Conservation (phyloP, 495 filamentous ascomycete species). For the Xylaria bambusicola region DNA sequence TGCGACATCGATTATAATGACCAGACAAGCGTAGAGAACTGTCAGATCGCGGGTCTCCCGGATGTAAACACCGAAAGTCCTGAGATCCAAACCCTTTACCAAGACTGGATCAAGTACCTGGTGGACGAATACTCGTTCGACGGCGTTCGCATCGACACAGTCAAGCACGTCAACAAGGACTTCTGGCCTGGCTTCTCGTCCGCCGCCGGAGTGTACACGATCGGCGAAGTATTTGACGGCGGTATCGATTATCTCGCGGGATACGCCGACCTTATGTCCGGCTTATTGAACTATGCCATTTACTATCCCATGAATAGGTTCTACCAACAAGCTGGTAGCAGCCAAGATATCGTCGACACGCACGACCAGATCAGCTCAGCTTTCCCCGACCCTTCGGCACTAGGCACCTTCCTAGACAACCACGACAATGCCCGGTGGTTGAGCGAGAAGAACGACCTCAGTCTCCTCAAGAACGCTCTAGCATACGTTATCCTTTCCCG, state of each 20-base stretch:
- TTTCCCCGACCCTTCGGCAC: slow-evolving; percentile 35
- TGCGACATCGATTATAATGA: slow-evolving; percentile 70
- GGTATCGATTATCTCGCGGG: slow-evolving; percentile 61
- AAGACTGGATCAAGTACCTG: slow-evolving; percentile 65
- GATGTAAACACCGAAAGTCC: slow-evolving; percentile 68
- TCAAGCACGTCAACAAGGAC: slow-evolving; percentile 67
- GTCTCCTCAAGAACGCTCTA: slow-evolving; percentile 67
- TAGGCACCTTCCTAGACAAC: slow-evolving; percentile 76
- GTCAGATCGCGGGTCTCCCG: slow-evolving; percentile 69
- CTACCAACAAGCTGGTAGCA: slow-evolving; percentile 58
- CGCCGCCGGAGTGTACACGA: slow-evolving; percentile 69
- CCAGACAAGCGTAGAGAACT: slow-evolving; percentile 49
- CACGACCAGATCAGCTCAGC: slow-evolving; percentile 54
- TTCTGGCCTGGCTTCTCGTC: slow-evolving; percentile 68
- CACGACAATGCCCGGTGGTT: slow-evolving; percentile 74
- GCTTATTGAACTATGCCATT: slow-evolving; percentile 69
- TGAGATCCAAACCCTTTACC: slow-evolving; percentile 58
- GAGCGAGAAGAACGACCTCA: slow-evolving; percentile 54
- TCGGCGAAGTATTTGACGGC: slow-evolving; percentile 70
- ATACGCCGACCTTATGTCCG: slow-evolving; percentile 65
- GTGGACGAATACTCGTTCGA: slow-evolving; percentile 75
- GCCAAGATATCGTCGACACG: slow-evolving; percentile 60
- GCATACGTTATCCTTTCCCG: slow-evolving; percentile 68
- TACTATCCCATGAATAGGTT: slow-evolving; percentile 59
- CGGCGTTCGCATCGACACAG: slow-evolving; percentile 76